Evolutionary conservation across 305 asterid genomes (phyloP), one percentile per base, ranked within the genome.

Genomic region (Fraxinus dipetala): DNA sequence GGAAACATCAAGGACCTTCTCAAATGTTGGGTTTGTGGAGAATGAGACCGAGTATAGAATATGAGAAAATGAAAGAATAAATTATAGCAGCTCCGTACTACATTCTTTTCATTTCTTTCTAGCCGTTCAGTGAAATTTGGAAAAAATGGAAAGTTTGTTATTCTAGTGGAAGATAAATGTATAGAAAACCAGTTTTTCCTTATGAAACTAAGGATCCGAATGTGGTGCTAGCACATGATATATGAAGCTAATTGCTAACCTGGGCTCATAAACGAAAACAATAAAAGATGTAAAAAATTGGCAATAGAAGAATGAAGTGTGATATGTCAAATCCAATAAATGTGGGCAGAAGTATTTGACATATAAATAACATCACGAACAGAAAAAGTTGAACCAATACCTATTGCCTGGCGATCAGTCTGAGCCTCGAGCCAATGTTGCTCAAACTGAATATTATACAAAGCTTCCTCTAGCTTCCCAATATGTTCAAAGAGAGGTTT

Each of bases 351-450:
- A 69, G 75, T 14, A 13, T 72, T 31, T 31, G 40, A 18, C 26
- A 18, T 18, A 32, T 6, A 14, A 4, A 70, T 14, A 31, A 63
- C 32, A 24, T 22, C 16, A 14, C 3, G 43, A 79, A 75, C 26
- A 34, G 1, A 38, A 80, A 5, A 48, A 65, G 73, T 45, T 75
- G 31, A 76, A 34, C n/a, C 28, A 28, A 54, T 91, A 95, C 99
- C 96, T 85, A 92, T 87, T 77, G 98, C 96, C 87, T 95, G 99
- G 43, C 99, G 96, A 82, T 95, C 97, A 20, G 98, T 95, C 83
- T 94, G 96, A 84, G 98, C 98, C 88, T 95, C 98, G 5, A 95
- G 91, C 97, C 98, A 95, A 83, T 95, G 99, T 89, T 95, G 99
- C 89, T 95, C 98, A 81, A 93, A 95, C 85, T 94, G 97, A 86